These are phyloP conservation scores for Neurospora sublineolata DNA, from an alignment of 495 filamentous ascomycete genomes.

Conservation along the genomic window DNA sequence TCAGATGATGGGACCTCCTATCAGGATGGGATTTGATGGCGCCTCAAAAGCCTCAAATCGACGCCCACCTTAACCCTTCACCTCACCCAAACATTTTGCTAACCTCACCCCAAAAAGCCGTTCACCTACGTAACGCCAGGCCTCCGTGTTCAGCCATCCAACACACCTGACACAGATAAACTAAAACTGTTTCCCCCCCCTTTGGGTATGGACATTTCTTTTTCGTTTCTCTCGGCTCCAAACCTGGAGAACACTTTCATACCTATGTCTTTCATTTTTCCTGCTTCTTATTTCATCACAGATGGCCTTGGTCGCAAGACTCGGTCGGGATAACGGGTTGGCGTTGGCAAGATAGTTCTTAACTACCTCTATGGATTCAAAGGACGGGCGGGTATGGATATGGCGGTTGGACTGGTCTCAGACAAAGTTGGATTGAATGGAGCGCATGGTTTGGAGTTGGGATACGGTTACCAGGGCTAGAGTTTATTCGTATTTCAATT, in stretches of 20 bases:
- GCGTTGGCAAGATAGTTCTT: neutral
- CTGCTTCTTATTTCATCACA: neutral
- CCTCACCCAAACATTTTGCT: neutral
- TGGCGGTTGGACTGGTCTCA: neutral
- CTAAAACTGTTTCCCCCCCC: neutral
- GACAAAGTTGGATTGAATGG: neutral
- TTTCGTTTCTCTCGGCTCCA: neutral
- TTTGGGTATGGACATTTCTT: neutral
- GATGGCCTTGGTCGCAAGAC: neutral
- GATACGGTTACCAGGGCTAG: neutral
- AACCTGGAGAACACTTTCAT: neutral
- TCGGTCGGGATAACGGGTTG: neutral
- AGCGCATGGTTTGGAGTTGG: neutral
- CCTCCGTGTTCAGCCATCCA: neutral
- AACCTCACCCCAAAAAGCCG: neutral
- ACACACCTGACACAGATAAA: neutral
- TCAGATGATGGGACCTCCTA: conserved; percentile 45
- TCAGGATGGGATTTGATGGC: conserved; percentile 46
- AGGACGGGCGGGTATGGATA: neutral
- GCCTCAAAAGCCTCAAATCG: no score
- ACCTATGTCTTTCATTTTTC: neutral
- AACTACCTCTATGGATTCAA: neutral
- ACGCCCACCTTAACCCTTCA: neutral
- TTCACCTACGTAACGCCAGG: neutral
- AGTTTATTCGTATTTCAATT: neutral